Base-by-base conservation (phyloP, 371 early-diverging fungal genomes). In the Mortierella sp. region DNA sequence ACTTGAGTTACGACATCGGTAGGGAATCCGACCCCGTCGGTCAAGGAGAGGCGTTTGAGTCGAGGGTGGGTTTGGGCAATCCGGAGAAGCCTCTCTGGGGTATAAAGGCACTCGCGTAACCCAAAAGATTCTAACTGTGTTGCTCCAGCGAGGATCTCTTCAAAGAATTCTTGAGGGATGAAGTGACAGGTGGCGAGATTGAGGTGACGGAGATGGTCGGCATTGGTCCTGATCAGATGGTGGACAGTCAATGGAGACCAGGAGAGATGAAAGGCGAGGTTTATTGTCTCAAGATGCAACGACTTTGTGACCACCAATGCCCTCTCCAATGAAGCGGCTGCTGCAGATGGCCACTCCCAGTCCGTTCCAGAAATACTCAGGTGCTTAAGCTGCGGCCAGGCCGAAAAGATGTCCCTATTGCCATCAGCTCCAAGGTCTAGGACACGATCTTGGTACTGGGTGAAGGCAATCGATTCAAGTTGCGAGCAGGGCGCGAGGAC, bases 391-490 rank as follows among this genome's bases (percentile, higher is more conserved):
- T 65, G 32, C 0, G 75, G 44, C 75, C 74, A 78, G 5, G 55
- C 35, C 14, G n/a, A 3, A 32, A 75, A 54, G 11, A 75, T n/a
- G 41, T 44, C 70, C 4, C 27, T 27, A 0, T 44, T 18, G 4
- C 41, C 58, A 41, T 24, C 12, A 32, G 8, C 27, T 48, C n/a
- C 60, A 29, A 44, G 16, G 12, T n/a, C 29, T 21, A 21, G 48
- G 58, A 27, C 0, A 38, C 5, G 48, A 10, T 8, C 49, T 32
- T 49, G 18, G 12, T 35, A 54, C 11, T 77, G 72, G 1, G 32
- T 70, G 49, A 83, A 73, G 0, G 76, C 79, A 7, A 83, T 72
- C 24, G 83, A 78, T 6, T 83, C 74, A 55, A 83, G 75, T 51
- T 73, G 58, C 8, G 11, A 29, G 76, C 27, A 58, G 4, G 24